These are phyloP conservation scores for Protea cynaroides DNA, from an alignment of 164 flowering plant genomes.

Conservation along the genomic window DNA sequence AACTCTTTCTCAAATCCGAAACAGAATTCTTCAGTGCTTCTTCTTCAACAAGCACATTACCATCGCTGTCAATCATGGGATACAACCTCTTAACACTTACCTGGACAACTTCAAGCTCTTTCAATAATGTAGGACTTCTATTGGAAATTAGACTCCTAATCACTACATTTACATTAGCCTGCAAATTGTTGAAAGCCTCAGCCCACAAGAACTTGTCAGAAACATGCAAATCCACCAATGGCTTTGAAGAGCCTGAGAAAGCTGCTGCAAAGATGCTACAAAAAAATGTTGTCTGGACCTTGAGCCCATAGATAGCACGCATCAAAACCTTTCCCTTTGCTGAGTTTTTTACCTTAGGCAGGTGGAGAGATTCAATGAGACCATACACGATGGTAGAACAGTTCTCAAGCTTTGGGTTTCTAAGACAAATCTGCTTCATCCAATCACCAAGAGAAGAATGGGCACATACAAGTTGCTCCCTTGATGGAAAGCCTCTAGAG, in stretches of 20 bases:
- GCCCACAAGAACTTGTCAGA: conserved; percentile 59
- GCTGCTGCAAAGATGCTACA: conserved; percentile 60
- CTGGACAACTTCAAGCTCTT: conserved; percentile 64
- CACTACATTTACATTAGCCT: conserved; percentile 44
- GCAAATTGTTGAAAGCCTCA: conserved; percentile 46
- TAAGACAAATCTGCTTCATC: conserved; percentile 48
- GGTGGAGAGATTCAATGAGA: conserved; percentile 39
- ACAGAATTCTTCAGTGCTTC: conserved; percentile 28
- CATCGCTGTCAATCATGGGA: conserved; percentile 32
- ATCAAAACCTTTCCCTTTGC: conserved; percentile 78
- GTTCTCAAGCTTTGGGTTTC: conserved; percentile 49
- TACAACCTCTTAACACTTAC: conserved; percentile 34
- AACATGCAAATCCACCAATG: conserved; percentile 42
- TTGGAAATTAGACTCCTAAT: conserved; percentile 27
- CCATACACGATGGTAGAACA: conserved; percentile 35
- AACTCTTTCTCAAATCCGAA: conserved; percentile 26
- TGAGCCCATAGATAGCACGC: conserved; percentile 89
- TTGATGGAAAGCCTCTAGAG: conserved; percentile 15
- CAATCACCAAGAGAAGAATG: conserved; percentile 59
- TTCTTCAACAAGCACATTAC: conserved; percentile 15
- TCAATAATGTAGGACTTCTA: conserved; percentile 35
- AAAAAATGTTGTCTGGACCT: conserved; percentile 53
- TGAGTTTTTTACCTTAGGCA: conserved; percentile 71
- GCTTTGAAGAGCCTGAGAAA: conserved; percentile 52
- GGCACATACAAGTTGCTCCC: conserved; percentile 36